Evolutionary conservation across 2,329 filamentous ascomycete species (phyloP).

Genomic region (Aspergillus sp.): DNA sequence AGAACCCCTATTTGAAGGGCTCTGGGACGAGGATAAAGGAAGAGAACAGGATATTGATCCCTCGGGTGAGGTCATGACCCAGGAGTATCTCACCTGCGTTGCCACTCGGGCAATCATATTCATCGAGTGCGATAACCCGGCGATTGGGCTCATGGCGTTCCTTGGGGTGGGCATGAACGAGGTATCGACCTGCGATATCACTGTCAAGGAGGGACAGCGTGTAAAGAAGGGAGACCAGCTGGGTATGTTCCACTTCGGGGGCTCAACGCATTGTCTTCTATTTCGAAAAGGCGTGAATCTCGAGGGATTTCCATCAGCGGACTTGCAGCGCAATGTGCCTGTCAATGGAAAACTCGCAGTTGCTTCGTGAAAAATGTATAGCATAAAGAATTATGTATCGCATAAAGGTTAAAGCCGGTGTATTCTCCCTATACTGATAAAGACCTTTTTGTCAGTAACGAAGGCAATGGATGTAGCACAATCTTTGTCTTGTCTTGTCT

Average conservation of each 20-base stretch:
- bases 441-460: too few relatives aligned
- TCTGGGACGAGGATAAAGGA: constrained; percentile 32
- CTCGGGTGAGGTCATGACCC: constrained; percentile 42
- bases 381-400: too few relatives aligned
- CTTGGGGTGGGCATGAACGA: constrained; percentile 75
- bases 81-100: constrained; percentile 67
- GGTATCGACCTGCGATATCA: constrained; percentile 71
- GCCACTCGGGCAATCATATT: constrained; percentile 70
- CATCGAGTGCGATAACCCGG: constrained; percentile 66
- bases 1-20: constrained; percentile 55
- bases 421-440: too few relatives aligned
- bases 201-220: constrained; percentile 64
- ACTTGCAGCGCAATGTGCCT: constrained; percentile 26
- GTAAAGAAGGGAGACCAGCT: constrained; percentile 69
- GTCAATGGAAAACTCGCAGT: constrained; percentile 27
- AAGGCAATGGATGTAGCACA: too few relatives aligned
- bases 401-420: too few relatives aligned
- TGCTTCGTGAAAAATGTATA: not conserved
- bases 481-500: too few relatives aligned
- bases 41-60: constrained; percentile 24
- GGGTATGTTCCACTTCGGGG: constrained; percentile 82
- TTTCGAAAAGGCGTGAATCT: constrained; percentile 48
- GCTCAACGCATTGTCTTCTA: constrained; percentile 67
- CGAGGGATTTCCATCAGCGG: constrained; percentile 27
- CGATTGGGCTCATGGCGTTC: constrained; percentile 69